Evolutionary conservation across 2,329 filamentous ascomycete genomes (phyloP).

Genomic region (Aspergillus unguis): DNA sequence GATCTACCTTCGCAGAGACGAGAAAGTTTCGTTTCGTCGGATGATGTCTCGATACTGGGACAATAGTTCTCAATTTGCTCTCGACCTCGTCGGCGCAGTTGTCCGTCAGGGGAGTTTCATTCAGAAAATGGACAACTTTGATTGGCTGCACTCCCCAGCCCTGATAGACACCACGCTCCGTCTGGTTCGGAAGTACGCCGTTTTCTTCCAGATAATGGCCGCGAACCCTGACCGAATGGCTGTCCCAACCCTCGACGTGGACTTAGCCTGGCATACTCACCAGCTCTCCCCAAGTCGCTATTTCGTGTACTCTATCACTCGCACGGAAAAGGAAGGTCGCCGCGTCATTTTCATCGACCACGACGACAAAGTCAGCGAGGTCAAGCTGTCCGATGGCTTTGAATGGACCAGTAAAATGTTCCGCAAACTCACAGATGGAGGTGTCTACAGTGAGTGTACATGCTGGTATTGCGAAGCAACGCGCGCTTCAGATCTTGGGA

Average conservation of each 20-base stretch:
- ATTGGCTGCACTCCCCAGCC: conserved; percentile 73
- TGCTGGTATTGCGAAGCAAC: conserved; percentile 66
- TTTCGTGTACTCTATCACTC: conserved; percentile 53
- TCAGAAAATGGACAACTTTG: conserved; percentile 67
- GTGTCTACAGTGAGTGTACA: conserved; percentile 52
- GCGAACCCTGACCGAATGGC: conserved; percentile 33
- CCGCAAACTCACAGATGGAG: conserved; percentile 58
- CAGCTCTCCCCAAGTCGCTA: conserved; percentile 66
- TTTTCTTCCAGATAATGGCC: conserved; percentile 45
- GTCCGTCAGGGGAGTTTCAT: conserved; percentile 44
- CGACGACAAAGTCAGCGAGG: conserved; percentile 77
- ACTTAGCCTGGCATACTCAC: conserved; percentile 63
- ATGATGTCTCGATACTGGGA: conserved; percentile 47
- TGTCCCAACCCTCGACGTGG: conserved; percentile 38
- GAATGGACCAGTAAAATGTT: conserved; percentile 71
- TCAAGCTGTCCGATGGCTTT: conserved; percentile 61
- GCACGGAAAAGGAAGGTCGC: conserved; percentile 26
- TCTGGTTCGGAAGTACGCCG: conserved; percentile 54
- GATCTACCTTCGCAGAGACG: conserved; percentile 15
- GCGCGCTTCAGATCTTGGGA: conserved; percentile 54
- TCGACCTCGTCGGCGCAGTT: conserved; percentile 43
- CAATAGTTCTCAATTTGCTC: conserved; percentile 37
- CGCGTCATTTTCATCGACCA: conserved; percentile 66
- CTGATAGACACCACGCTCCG: conserved; percentile 62
- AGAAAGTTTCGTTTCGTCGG: conserved; percentile 33